Conservation (phyloP, 2,329 filamentous ascomycete genomes). For the Fusarium mangiferae region DNA sequence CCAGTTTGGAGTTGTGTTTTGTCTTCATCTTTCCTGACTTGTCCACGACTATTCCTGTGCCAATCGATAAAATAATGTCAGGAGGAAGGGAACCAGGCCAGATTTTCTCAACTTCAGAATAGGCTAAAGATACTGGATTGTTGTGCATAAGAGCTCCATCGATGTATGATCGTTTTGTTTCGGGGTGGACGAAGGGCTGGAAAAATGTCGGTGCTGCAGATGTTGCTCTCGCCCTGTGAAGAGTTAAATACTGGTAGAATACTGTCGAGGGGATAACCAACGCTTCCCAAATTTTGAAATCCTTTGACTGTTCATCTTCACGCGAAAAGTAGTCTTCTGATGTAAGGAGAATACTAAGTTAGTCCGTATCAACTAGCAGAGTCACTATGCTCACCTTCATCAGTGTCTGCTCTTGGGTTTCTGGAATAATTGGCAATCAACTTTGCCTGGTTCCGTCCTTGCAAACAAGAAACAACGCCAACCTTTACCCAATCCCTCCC, state of each 20-base stretch:
- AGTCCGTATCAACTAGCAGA: fast-evolving
- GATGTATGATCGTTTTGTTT: background rate
- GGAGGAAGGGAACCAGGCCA: constrained; percentile 2
- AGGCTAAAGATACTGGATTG: constrained; percentile 9
- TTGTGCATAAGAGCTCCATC: constrained; percentile 4
- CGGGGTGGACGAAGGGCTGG: background rate
- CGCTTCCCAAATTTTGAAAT: constrained; percentile 28
- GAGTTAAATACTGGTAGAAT: background rate
- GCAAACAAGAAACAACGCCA: constrained; percentile 8
- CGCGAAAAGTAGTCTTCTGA: constrained; percentile 10
- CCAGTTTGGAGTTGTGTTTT: background rate
- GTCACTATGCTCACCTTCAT: background rate
- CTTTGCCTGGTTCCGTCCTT: background rate
- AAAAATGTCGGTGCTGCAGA: constrained; percentile 12
- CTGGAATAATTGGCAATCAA: constrained; percentile 26
- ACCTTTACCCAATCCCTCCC: constrained; percentile 16
- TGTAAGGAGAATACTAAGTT: fast-evolving
- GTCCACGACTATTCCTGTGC: background rate
- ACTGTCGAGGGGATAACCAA: background rate
- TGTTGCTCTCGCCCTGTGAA: constrained; percentile 17
- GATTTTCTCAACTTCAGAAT: constrained; percentile 1
- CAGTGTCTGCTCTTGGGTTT: background rate
- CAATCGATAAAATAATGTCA: constrained; percentile 11
- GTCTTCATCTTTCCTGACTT: background rate
- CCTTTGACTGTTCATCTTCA: background rate